phyloP scores from a whole-genome alignment of 176 grass and related monocot species.

The Lolium perenne region DNA sequence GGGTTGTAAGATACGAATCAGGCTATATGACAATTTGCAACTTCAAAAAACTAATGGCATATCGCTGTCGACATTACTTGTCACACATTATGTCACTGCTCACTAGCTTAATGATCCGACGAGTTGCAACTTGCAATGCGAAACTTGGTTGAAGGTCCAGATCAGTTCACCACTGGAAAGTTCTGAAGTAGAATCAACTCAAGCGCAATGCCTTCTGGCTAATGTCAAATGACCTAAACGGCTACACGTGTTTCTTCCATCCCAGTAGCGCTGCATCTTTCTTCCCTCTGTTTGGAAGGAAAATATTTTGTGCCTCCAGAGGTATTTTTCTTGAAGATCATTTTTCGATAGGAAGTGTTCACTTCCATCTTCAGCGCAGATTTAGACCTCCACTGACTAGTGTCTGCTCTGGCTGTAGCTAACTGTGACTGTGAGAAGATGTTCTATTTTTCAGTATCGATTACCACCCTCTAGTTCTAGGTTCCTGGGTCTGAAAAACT shows the following conservation, averaged over 20 bases:
- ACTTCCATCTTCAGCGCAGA: background rate
- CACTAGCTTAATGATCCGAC: slow-evolving; percentile 5
- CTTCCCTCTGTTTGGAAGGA: background rate
- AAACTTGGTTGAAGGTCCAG: background rate
- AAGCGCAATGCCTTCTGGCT: too few species aligned
- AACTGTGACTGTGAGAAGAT: background rate
- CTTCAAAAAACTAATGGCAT: background rate
- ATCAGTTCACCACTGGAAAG: background rate
- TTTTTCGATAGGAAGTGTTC: background rate
- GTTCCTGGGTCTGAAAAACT: background rate
- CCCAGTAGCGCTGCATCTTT: background rate
- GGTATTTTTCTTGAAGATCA: background rate
- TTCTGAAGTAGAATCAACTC: too few species aligned
- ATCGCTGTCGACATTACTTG: slow-evolving; percentile 7
- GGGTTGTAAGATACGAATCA: too few species aligned
- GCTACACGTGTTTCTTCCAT: slow-evolving; percentile 16
- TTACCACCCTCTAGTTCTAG: background rate
- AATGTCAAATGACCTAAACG: background rate
- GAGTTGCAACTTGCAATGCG: slow-evolving; percentile 13
- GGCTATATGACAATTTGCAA: background rate
- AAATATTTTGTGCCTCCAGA: slow-evolving; percentile 8
- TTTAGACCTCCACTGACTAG: background rate
- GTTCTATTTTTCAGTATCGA: background rate
- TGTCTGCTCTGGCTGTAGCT: background rate
- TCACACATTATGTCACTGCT: background rate